Evolutionary conservation across 2,329 filamentous ascomycete species (phyloP), one percentile per base, ranked within the genome.

Genomic region (Tolypocladium inflatum): DNA sequence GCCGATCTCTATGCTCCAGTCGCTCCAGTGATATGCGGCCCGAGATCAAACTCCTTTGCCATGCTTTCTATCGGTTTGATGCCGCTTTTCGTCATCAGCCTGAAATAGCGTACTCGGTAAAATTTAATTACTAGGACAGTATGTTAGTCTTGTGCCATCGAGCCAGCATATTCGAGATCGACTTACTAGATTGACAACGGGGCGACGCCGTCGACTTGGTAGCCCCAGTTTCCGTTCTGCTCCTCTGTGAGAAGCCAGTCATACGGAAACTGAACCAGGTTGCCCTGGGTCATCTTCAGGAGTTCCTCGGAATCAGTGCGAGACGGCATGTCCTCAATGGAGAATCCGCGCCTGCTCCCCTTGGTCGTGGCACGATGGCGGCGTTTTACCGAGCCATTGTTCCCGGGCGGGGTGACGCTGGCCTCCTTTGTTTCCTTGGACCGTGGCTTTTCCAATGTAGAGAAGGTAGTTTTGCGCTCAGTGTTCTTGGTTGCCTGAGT

Each of bases 141-240:
- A 30, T 41, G 66, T 75, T 67, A 74, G 72, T 39, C 13, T 57
- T 17, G 9, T 10, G 19, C 50, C 30, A 15, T 21, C 35, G 9
- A n/a, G 45, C 38, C 48, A 13, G 35, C 15, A 7, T 37, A 35
- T 23, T 33, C 13, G 19, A 10, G 30, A 41, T 37, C 39, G 17
- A 81, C 88, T 86, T 80, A 91, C 89, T 99, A 99, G 68, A 99
- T 97, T 76, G 97, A 91, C 74, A 99, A 79, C 58, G 94, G 94
- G 66, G 94, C 95, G 70, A 99, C 87, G 72, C 95, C 88, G 72
- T 99, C 94, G 58, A 97, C 90, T 69, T 93, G 91, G 74, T 96
- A 97, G 62, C 97, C 82, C 94, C 94, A 99, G 70, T 97, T 96
- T 58, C 91, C 90, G 63, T 91, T 92, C 68, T 87, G 85, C 77